These are phyloP conservation scores for Colletotrichum tanaceti DNA, from an alignment of 2,329 filamentous ascomycete species.

Conservation along the genomic window DNA sequence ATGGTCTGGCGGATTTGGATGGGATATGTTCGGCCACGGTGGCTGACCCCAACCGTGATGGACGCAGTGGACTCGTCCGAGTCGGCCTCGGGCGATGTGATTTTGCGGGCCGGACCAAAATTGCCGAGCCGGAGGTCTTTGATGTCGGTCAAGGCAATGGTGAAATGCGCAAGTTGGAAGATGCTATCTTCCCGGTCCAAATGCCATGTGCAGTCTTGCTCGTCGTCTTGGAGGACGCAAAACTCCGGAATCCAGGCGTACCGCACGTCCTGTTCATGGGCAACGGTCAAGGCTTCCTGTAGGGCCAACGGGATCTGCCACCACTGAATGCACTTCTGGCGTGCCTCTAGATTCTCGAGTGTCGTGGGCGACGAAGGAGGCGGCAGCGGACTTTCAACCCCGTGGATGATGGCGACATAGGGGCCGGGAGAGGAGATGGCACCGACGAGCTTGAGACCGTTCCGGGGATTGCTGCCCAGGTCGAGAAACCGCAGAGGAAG, in stretches of 20 bases:
- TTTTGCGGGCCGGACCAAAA: not conserved
- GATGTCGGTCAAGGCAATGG: slow-evolving; percentile 18
- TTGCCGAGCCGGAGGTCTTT: slow-evolving; percentile 15
- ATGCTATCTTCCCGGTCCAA: slow-evolving; percentile 15
- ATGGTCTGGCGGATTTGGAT: slow-evolving; percentile 11
- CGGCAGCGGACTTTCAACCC: not conserved
- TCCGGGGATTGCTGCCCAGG: slow-evolving; percentile 17
- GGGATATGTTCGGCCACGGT: not conserved
- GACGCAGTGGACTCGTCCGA: not conserved
- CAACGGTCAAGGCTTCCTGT: slow-evolving; percentile 19
- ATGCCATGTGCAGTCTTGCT: slow-evolving; percentile 16
- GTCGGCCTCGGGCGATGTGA: not conserved
- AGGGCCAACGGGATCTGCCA: slow-evolving; percentile 24
- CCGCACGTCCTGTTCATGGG: slow-evolving; percentile 6
- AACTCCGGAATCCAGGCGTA: slow-evolving; percentile 16
- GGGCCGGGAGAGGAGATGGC: not conserved
- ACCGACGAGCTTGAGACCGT: slow-evolving; percentile 20
- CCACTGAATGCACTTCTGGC: slow-evolving; percentile 13
- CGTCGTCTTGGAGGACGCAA: slow-evolving; percentile 21
- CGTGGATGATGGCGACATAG: slow-evolving; percentile 16
- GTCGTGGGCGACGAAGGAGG: slow-evolving; percentile 4
- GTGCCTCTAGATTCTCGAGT: slow-evolving; percentile 1
- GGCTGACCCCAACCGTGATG: not conserved
- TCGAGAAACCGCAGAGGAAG: slow-evolving; percentile 6
- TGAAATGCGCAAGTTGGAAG: slow-evolving; percentile 7